Conservation (phyloP, 2,329 filamentous ascomycete genomes). For the Rachicladosporium sp. region DNA sequence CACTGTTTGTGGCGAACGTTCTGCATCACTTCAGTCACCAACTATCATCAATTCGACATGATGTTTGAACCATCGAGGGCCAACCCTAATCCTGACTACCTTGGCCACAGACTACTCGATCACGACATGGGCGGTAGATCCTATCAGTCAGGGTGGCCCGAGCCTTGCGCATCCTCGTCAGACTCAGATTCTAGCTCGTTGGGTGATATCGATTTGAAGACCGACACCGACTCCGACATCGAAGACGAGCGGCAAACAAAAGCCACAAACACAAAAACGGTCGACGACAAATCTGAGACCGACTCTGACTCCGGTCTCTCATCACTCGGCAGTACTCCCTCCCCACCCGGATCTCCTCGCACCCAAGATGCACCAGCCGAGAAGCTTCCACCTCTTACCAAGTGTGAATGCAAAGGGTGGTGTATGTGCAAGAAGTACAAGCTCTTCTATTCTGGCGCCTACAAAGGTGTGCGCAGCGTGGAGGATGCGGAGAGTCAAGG, state of each 20-base stretch:
- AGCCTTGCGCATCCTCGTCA: too few species aligned
- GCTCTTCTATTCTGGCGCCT: background rate
- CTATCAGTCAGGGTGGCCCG: too few species aligned
- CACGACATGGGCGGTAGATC: too few species aligned
- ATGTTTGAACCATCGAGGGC: too few species aligned
- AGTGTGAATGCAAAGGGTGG: constrained; percentile 4
- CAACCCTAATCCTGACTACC: too few species aligned
- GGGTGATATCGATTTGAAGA: background rate
- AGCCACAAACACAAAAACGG: background rate
- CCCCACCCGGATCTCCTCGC: background rate
- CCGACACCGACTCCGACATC: background rate
- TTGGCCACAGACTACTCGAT: too few species aligned
- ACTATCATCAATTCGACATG: too few species aligned
- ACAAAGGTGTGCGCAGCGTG: background rate
- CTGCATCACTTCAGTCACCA: too few species aligned
- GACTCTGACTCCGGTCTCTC: constrained; percentile 2
- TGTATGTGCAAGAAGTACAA: constrained; percentile 3
- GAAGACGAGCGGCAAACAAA: background rate
- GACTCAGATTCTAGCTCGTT: background rate
- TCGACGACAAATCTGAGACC: background rate
- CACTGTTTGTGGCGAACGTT: too few species aligned
- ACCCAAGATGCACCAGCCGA: background rate
- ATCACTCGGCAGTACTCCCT: constrained; percentile 1
- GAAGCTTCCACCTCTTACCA: background rate
- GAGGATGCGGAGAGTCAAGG: background rate